Conservation (phyloP, 345 rosid species). For the Aethionema arabicum region DNA sequence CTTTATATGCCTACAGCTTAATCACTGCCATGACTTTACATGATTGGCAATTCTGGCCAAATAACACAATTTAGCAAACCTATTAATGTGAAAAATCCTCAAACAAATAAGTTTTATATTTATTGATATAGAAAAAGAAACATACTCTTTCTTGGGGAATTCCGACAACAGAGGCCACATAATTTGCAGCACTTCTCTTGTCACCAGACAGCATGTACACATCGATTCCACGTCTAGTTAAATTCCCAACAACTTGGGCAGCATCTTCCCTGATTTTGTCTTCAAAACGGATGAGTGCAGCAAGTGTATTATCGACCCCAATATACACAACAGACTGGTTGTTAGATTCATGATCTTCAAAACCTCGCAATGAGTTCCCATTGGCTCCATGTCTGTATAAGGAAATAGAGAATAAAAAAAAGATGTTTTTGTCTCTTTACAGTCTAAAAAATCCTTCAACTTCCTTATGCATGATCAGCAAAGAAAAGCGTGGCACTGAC, state of each 20-base stretch:
- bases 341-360: conserved; percentile 48
- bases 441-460: not conserved
- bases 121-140: conserved; percentile 13
- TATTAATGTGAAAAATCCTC: conserved; percentile 1
- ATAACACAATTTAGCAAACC: not conserved
- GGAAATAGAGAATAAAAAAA: conserved; percentile 1
- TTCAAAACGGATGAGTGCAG: conserved; percentile 77
- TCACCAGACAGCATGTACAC: conserved; percentile 96
- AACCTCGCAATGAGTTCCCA: conserved; percentile 43
- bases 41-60: conserved; percentile 8
- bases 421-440: conserved; percentile 5
- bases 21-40: not conserved
- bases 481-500: not conserved
- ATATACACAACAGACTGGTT: conserved; percentile 81
- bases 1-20: conserved; percentile 10
- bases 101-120: not conserved
- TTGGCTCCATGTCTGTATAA: conserved; percentile 72
- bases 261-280: conserved; percentile 96
- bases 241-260: conserved; percentile 58
- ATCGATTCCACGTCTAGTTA: conserved; percentile 65
- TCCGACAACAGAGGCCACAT: conserved; percentile 86
- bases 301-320: conserved; percentile 73
- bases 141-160: conserved; percentile 78
- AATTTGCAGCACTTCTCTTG: conserved; percentile 74
- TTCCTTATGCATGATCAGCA: conserved; percentile 8